phyloP scores from a whole-genome alignment of 2,329 filamentous ascomycete genomes.

The Colletotrichum tofieldiae region DNA sequence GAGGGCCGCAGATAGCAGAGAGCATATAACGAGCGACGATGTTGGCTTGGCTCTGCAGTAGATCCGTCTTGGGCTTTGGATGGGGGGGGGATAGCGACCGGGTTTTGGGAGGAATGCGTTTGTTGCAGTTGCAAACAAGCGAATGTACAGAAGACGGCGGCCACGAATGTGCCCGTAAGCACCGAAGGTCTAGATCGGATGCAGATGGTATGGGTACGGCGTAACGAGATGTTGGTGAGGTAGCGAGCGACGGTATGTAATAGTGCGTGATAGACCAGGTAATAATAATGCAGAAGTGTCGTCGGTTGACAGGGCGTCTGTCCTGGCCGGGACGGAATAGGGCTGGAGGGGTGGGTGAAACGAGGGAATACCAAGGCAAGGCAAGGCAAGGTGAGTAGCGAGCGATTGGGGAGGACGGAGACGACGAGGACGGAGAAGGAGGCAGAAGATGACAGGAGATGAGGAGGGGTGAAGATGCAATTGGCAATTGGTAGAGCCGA shows the following conservation, averaged over 20 bases:
- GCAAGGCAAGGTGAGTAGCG: conserved; percentile 17
- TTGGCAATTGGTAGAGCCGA: conserved; percentile 38
- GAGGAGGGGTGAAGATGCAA: conserved; percentile 28
- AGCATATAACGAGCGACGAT: background rate
- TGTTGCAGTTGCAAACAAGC: conserved; percentile 16
- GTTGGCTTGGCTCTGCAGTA: conserved; percentile 11
- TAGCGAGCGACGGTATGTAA: conserved; percentile 24
- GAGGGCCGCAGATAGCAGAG: background rate
- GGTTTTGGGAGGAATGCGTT: background rate
- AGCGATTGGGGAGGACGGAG: conserved; percentile 11
- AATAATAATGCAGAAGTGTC: conserved; percentile 1
- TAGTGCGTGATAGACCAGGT: conserved; percentile 7
- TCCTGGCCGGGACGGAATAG: conserved; percentile 1
- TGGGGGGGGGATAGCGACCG: background rate
- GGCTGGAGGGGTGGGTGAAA: conserved; percentile 9
- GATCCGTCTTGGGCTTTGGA: background rate
- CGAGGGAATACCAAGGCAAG: conserved; percentile 18
- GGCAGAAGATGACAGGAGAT: conserved; percentile 30
- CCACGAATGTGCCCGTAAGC: background rate
- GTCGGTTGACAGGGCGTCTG: background rate
- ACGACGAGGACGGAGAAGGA: background rate
- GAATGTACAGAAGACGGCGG: conserved; percentile 4
- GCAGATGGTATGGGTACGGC: conserved; percentile 1
- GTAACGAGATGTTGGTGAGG: background rate
- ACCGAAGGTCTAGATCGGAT: background rate